Evolutionary conservation across 257 asterid species (phyloP), one percentile per base, ranked within the genome.

Genomic region (Nicotiana sylvestris): DNA sequence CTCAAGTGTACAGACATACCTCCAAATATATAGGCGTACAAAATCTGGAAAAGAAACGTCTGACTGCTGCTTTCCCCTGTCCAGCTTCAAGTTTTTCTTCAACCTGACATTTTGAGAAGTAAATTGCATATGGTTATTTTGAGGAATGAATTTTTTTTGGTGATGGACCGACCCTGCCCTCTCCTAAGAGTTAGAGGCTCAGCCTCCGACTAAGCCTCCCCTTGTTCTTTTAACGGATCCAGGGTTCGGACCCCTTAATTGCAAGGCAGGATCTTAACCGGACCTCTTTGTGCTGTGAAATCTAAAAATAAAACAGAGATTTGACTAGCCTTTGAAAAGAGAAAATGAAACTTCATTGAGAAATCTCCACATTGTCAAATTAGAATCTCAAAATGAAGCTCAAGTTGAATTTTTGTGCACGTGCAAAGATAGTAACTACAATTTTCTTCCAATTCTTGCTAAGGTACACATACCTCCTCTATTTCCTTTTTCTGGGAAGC

Each of bases 401-500:
- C 10, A 43, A 43, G 49, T 43, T 43, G 49, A 43, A 43, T 43
- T 1, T 39, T 7, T 43, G 49, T 43, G 49, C 49, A 43, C 3
- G 49, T 43, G 49, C 9, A 43, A 43, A 43, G 49, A 43, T 43
- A 6, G 46, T 39, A 7, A 7, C 60, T 55, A 13, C 16, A 55
- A 55, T 55, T 4, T 55, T 55, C 60, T 3, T 57, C 6, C 25
- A 57, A 57, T 17, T 57, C 74, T 43, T 62, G 39, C 35, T 18
- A 66, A 67, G 18, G 76, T 56, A 37, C 76, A 86, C 91, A 37
- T 90, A 95, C 99, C 85, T 93, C 99, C 87, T 95, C 98, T 25
- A 95, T 92, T 85, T 95, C 99, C 84, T 91, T 95, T 66, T 95
- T 92, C 86, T 95, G 99, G 32, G 99, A 95, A 83, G 90, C 90